Conservation (phyloP, 306 rosid genomes). For the Ormosia semicastrata region DNA sequence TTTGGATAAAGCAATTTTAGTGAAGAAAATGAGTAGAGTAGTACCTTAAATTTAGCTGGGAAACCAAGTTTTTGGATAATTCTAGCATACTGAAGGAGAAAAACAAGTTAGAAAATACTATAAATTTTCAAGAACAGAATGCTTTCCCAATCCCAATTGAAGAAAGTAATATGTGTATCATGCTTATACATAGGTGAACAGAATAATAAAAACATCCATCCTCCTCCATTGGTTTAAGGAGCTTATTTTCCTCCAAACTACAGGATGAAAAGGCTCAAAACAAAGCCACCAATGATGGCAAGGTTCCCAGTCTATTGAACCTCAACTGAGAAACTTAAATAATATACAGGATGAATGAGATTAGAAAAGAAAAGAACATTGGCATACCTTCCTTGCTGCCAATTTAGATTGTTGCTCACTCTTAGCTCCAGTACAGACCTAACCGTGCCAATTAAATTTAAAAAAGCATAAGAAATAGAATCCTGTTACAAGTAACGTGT, state of each 20-base stretch:
- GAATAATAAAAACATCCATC: conserved; percentile 1
- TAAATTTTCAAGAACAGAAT: not conserved
- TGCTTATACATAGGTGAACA: not conserved
- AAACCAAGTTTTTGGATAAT: conserved; percentile 84
- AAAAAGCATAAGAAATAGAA: conserved; percentile 10
- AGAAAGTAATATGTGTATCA: not conserved
- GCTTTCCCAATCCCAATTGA: not conserved
- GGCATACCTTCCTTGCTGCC: conserved; percentile 89
- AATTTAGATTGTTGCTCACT: conserved; percentile 88
- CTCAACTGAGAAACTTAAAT: conserved; percentile 5
- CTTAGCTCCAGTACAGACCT: conserved; percentile 95
- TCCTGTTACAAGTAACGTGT: not conserved
- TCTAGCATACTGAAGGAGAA: conserved; percentile 74
- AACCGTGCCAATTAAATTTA: conserved; percentile 24
- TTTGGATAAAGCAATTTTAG: conserved; percentile 1
- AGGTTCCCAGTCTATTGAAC: not conserved
- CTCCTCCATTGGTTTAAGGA: not conserved
- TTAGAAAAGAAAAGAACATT: not conserved
- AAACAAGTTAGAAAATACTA: conserved; percentile 15
- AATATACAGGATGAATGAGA: not conserved
- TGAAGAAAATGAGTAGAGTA: not conserved
- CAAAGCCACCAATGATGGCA: not conserved
- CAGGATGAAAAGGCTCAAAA: not conserved
- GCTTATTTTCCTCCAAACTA: not conserved
- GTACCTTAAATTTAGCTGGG: conserved; percentile 81